Base-by-base conservation (phyloP, 495 filamentous ascomycete species). In the Xylaria acuta region DNA sequence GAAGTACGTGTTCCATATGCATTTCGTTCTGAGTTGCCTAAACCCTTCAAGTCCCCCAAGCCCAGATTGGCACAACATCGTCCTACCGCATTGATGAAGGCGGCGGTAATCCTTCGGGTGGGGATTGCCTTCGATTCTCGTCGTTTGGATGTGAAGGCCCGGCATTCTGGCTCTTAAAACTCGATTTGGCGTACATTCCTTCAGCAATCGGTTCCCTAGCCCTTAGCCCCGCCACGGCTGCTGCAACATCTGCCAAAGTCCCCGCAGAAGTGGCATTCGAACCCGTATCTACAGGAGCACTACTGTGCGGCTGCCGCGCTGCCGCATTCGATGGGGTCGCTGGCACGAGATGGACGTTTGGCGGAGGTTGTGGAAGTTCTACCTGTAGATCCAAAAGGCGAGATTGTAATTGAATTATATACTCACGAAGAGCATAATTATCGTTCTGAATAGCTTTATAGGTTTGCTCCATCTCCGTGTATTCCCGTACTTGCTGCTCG, bases 341-440 rank as follows among this genome's bases (percentile, higher is more conserved):
- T 5, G 76, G 79, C 7, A 76, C 67, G 12, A 86, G 78, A 69
- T 79, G 83, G 34, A 86, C 67, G 63, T 82, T 86, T 1, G 84
- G 80, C 0, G 96, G 96, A 11, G 95, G 90, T 56, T 91, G 93
- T 0, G 96, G 97, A 63, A 92, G 90, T 75, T 97, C 93, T 73
- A 91, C 92, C 73, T 93, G 89, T 14, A 89, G 84, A 70, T 97
- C 95, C 62, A 97, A 87, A 16, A 98, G 88, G n/a, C 93, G 90
- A 9, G 90, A 92, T 78, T 99, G 97, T 32, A 99, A 85, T 74
- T 89, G 91, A 77, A 98, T 92, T 73, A 97, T 90, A 82, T 98
- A 97, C 76, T 97, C 94, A 47, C 94, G 90, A 1, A 98, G 86
- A 71, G 91, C 88, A 82, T 95, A 96, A 81, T 98, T 97, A 78